Conservation (phyloP, 441 rosid genomes). For the Geranium incanum region DNA sequence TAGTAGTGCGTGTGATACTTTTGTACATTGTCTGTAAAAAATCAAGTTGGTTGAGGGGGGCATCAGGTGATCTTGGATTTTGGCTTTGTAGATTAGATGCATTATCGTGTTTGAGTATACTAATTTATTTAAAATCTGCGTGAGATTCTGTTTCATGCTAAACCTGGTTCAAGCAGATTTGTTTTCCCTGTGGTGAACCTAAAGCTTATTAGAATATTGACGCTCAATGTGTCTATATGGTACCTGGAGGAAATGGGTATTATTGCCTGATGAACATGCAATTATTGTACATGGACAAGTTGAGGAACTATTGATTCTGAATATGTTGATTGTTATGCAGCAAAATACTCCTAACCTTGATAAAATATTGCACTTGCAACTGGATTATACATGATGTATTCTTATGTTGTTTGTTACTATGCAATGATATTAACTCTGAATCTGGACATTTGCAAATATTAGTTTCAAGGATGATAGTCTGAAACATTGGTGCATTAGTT, state of each 20-base stretch:
- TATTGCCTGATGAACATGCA: neutral
- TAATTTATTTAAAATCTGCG: neutral
- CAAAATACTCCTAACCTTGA: neutral
- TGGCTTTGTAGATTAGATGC: neutral
- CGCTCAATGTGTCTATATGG: neutral
- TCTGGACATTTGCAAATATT: slow-evolving; percentile 1
- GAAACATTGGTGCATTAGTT: neutral
- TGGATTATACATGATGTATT: neutral
- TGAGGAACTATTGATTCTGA: neutral
- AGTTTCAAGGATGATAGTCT: neutral
- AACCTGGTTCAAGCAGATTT: neutral
- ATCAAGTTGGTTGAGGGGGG: neutral
- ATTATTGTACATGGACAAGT: neutral
- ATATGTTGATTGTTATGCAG: neutral
- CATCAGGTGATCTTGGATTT: neutral
- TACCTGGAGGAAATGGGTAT: slow-evolving; percentile 1
- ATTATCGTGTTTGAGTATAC: neutral
- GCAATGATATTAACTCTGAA: neutral
- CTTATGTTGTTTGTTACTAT: neutral
- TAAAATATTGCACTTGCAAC: neutral
- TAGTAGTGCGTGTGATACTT: neutral
- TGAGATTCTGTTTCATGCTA: neutral
- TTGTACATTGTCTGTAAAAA: neutral
- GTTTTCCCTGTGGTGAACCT: neutral
- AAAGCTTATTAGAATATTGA: neutral